Conservation (phyloP, 2,329 filamentous ascomycete genomes). For the Fusarium euwallaceae region DNA sequence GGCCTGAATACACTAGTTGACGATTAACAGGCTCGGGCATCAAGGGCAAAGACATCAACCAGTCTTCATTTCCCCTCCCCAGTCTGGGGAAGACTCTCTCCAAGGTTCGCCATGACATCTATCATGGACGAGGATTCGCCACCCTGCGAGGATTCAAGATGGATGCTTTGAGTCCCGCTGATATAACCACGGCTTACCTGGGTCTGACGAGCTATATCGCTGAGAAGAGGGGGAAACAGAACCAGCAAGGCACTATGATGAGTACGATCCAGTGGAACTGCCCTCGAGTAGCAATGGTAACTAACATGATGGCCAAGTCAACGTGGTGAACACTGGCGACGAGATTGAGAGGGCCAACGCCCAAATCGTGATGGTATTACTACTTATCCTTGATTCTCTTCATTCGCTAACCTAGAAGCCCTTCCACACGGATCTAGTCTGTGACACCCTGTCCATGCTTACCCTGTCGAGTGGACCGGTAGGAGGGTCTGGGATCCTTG, state of each 20-base stretch:
- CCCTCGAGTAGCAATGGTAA: slow-evolving; percentile 46
- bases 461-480: slow-evolving; percentile 46
- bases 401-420: background rate
- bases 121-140: slow-evolving; percentile 68
- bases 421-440: background rate
- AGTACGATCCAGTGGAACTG: slow-evolving; percentile 11
- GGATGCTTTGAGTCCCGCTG: slow-evolving; percentile 61
- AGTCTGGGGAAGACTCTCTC: slow-evolving; percentile 62
- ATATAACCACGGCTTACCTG: slow-evolving; percentile 68
- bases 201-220: slow-evolving; percentile 69
- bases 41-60: background rate
- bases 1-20: background rate
- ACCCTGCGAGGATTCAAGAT: slow-evolving; percentile 67
- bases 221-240: slow-evolving; percentile 61
- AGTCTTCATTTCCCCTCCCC: slow-evolving; percentile 63
- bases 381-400: background rate
- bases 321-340: background rate
- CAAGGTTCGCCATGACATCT: slow-evolving; percentile 59
- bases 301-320: background rate
- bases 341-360: background rate
- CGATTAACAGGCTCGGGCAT: background rate
- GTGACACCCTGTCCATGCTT: slow-evolving; percentile 62
- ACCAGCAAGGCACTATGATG: slow-evolving; percentile 47
- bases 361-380: background rate
- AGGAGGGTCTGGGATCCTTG: slow-evolving; percentile 67